Conservation (phyloP, 257 asterid species). For the Osmanthus fragrans region DNA sequence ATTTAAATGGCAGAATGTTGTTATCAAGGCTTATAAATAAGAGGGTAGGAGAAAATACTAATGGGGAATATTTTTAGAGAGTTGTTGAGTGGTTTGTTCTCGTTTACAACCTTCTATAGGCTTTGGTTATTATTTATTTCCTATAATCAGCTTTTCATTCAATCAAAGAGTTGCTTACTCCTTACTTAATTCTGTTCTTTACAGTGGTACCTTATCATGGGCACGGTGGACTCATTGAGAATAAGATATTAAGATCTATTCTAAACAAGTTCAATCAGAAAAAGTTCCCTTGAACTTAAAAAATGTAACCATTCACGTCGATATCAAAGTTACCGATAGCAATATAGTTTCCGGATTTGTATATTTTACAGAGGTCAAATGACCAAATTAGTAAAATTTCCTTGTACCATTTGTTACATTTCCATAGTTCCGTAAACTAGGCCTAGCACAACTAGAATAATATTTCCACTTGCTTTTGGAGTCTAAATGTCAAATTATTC, state of each 20-base stretch:
- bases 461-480: background rate
- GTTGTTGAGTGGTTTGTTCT: too few relatives aligned
- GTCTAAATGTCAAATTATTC: background rate
- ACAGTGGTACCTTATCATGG: too few relatives aligned
- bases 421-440: background rate
- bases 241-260: background rate
- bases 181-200: too few relatives aligned
- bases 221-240: background rate
- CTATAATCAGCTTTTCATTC: too few relatives aligned
- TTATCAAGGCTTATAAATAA: too few relatives aligned
- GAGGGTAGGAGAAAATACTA: too few relatives aligned
- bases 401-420: background rate
- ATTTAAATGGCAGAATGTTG: too few relatives aligned
- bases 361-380: background rate
- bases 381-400: background rate
- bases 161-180: too few relatives aligned
- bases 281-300: background rate
- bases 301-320: background rate
- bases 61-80: too few relatives aligned
- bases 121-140: too few relatives aligned
- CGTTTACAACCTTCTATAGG: too few relatives aligned
- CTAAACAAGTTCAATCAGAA: slow-evolving; percentile 1
- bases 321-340: background rate
- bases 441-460: background rate
- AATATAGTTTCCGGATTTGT: background rate